phyloP scores from a whole-genome alignment of 768 basidiomycete species.

The Boletus fagicola region DNA sequence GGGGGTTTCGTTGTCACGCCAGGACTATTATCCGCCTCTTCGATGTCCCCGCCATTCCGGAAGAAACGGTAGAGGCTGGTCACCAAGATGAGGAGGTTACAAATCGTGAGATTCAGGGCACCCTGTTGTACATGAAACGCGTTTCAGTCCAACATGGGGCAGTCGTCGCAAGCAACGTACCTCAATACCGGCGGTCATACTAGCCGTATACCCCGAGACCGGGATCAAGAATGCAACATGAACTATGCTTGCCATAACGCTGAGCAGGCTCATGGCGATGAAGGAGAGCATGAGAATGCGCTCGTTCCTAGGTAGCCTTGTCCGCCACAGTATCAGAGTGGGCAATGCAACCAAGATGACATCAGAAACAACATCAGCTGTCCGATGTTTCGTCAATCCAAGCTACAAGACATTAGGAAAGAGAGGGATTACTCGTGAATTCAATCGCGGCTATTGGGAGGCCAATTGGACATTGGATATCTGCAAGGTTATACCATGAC shows the following conservation, averaged over 20 bases:
- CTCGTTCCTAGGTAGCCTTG: slow-evolving; percentile 4
- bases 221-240: slow-evolving; percentile 18
- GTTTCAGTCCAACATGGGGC: neutral
- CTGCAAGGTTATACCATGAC: slow-evolving; percentile 8
- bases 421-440: slow-evolving; percentile 2
- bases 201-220: neutral
- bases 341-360: slow-evolving; percentile 13
- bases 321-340: slow-evolving; percentile 3
- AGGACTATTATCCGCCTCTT: neutral
- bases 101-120: slow-evolving; percentile 13
- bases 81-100: slow-evolving; percentile 20
- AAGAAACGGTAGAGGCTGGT: slow-evolving; percentile 11
- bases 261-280: slow-evolving; percentile 14
- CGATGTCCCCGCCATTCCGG: slow-evolving; percentile 3
- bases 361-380: slow-evolving; percentile 14
- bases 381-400: neutral
- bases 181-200: slow-evolving; percentile 18
- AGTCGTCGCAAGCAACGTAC: neutral
- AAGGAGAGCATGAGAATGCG: slow-evolving; percentile 13
- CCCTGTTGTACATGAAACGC: slow-evolving; percentile 8
- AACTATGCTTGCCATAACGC: slow-evolving; percentile 6
- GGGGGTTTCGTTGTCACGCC: neutral
- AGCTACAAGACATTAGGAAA: neutral
- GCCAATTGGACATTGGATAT: slow-evolving; percentile 2
- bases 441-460: neutral